Evolutionary conservation across 768 basidiomycete genomes (phyloP).

Genomic region (Leccinum broughii): DNA sequence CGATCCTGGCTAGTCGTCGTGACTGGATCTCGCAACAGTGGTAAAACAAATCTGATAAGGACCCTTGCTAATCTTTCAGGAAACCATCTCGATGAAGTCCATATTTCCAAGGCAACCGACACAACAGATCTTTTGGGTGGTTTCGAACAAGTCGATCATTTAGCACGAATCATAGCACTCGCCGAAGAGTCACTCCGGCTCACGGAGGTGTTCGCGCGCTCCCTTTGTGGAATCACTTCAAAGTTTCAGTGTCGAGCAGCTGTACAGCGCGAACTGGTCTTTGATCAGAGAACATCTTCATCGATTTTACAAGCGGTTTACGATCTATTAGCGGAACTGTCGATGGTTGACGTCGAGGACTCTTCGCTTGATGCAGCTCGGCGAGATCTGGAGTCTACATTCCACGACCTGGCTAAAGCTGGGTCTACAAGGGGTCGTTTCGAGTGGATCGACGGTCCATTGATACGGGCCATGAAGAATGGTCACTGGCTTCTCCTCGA

Average conservation of each 20-base stretch:
- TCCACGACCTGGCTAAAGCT: slow-evolving; percentile 25
- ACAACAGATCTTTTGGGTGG: slow-evolving; percentile 92
- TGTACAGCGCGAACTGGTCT: slow-evolving; percentile 20
- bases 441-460: slow-evolving; percentile 94
- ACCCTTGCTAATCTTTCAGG: slow-evolving; percentile 73
- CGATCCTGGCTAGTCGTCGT: slow-evolving; percentile 89
- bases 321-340: slow-evolving; percentile 32
- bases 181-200: slow-evolving; percentile 43
- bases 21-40: slow-evolving; percentile 68
- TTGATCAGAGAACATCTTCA: slow-evolving; percentile 15
- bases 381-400: slow-evolving; percentile 18
- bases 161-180: slow-evolving; percentile 38
- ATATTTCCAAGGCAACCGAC: slow-evolving; percentile 85
- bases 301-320: slow-evolving; percentile 28
- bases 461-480: slow-evolving; percentile 79
- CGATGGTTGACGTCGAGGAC: slow-evolving; percentile 11
- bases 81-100: slow-evolving; percentile 64
- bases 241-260: slow-evolving; percentile 15
- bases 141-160: slow-evolving; percentile 85
- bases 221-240: slow-evolving; percentile 23
- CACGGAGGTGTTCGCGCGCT: slow-evolving; percentile 41
- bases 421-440: slow-evolving; percentile 55
- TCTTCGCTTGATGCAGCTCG: slow-evolving; percentile 13
- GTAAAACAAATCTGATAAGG: slow-evolving; percentile 78
- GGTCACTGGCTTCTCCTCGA: slow-evolving; percentile 93